Conservation (phyloP, 2,329 filamentous ascomycete genomes). For the Apiospora kogelbergensis region DNA sequence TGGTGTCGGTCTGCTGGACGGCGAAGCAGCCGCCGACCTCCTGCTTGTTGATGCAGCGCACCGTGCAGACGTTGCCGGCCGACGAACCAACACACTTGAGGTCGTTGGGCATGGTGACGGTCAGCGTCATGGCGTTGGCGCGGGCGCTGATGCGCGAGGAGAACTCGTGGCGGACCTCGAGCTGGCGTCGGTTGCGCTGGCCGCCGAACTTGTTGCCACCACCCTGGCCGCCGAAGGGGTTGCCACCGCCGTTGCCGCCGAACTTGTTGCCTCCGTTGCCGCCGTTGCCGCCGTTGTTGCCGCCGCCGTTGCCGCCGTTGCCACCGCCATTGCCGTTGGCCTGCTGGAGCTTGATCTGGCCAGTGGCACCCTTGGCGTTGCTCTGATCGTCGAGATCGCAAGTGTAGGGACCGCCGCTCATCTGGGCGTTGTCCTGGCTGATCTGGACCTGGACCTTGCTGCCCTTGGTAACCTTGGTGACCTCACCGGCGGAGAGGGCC, state of each 20-base stretch:
- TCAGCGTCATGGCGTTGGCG: slow-evolving; percentile 5
- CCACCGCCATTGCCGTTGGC: background rate
- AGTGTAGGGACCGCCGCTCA: slow-evolving; percentile 37
- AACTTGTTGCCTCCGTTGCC: background rate
- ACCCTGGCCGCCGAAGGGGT: background rate
- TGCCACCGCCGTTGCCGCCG: background rate
- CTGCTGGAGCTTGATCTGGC: slow-evolving; percentile 5
- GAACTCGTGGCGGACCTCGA: slow-evolving; percentile 4
- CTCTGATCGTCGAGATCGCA: slow-evolving; percentile 4
- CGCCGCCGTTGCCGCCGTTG: background rate
- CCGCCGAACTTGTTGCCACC: background rate
- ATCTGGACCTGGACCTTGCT: slow-evolving; percentile 53
- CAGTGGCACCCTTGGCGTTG: slow-evolving; percentile 6
- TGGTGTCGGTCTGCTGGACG: slow-evolving; percentile 39
- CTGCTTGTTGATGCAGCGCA: slow-evolving; percentile 38
- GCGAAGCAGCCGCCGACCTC: slow-evolving; percentile 39
- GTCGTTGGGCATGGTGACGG: slow-evolving; percentile 9
- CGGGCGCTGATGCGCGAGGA: background rate
- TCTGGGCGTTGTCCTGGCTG: slow-evolving; percentile 36
- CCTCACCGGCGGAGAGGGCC: slow-evolving; percentile 26
- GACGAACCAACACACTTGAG: slow-evolving; percentile 22
- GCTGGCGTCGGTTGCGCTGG: background rate
- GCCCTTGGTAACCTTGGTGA: slow-evolving; percentile 40
- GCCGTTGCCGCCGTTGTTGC: background rate
- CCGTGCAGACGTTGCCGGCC: slow-evolving; percentile 41